Percentiles rank a stretch among this genome's conserved stretches.
These are phyloP conservation scores for Penicillium concentricum DNA, from an alignment of 2,329 filamentous ascomycete species.

Conservation along the genomic window DNA sequence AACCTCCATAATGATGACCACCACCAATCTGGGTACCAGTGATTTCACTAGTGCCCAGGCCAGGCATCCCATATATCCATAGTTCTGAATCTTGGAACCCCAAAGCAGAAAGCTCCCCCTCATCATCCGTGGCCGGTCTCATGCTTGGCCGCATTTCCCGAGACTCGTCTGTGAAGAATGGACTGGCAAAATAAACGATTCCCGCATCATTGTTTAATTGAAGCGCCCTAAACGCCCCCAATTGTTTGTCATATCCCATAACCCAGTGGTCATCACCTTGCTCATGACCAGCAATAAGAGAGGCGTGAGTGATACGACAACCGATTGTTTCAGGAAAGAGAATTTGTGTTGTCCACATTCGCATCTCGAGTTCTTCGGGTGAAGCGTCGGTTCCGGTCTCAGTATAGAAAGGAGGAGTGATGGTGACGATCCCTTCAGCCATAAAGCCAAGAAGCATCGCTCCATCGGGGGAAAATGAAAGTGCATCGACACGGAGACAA, in stretches of 20 bases:
- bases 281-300: conserved; percentile 56
- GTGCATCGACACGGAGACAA: conserved; percentile 70
- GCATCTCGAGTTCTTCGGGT: conserved; percentile 61
- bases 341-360: conserved; percentile 83
- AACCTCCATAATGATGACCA: conserved; percentile 16
- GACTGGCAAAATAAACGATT: conserved; percentile 76
- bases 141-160: conserved; percentile 67
- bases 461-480: conserved; percentile 75
- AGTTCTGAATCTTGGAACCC: conserved; percentile 71
- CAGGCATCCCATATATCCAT: conserved; percentile 77
- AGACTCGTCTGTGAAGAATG: conserved; percentile 46
- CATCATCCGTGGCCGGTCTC: conserved; percentile 65
- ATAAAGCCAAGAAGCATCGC: conserved; percentile 77
- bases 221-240: conserved; percentile 75
- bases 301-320: conserved; percentile 66
- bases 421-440: conserved; percentile 67
- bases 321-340: conserved; percentile 80
- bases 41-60: conserved; percentile 30
- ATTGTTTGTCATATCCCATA: conserved; percentile 73
- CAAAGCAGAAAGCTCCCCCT: conserved; percentile 70
- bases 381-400: conserved; percentile 52
- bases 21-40: conserved; percentile 15
- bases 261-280: conserved; percentile 68
- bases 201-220: conserved; percentile 74
- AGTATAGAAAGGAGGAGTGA: conserved; percentile 78